These are phyloP conservation scores for Alternaria solani DNA, from an alignment of 2,329 filamentous ascomycete species.

Conservation along the genomic window DNA sequence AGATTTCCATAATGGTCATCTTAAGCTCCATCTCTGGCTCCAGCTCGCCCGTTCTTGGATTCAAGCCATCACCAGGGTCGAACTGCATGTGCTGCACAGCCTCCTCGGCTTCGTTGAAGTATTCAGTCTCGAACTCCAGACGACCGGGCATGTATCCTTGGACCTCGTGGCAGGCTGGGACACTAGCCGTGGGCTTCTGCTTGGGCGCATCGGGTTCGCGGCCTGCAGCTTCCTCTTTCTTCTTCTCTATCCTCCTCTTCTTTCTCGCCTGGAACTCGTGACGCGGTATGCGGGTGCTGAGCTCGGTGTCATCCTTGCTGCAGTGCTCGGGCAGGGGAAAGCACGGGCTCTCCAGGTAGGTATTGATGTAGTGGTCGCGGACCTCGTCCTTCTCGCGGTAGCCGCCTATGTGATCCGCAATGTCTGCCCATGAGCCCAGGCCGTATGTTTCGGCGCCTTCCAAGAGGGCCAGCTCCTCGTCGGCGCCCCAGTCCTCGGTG, in stretches of 20 bases:
- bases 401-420: slow-evolving; percentile 96
- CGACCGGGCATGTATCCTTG: slow-evolving; percentile 99
- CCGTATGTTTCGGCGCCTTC: slow-evolving; percentile 97
- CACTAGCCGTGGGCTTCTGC: slow-evolving; percentile 93
- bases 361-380: slow-evolving; percentile 88
- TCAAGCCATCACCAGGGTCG: slow-evolving; percentile 92
- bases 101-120: slow-evolving; percentile 97
- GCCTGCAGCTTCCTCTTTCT: slow-evolving; percentile 85
- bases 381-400: slow-evolving; percentile 96
- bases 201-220: slow-evolving; percentile 85
- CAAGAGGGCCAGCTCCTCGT: slow-evolving; percentile 91
- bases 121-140: slow-evolving; percentile 96
- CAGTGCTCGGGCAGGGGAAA: slow-evolving; percentile 90
- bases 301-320: slow-evolving; percentile 78
- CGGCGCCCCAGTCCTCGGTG: slow-evolving; percentile 92
- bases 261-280: slow-evolving; percentile 94
- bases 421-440: slow-evolving; percentile 95
- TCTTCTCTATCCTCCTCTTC: slow-evolving; percentile 90
- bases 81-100: slow-evolving; percentile 99
- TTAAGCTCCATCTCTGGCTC: slow-evolving; percentile 98
- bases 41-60: slow-evolving; percentile 80
- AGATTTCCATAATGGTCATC: slow-evolving; percentile 97
- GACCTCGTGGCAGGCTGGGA: slow-evolving; percentile 96
- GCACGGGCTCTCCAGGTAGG: slow-evolving; percentile 80
- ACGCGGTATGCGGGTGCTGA: slow-evolving; percentile 81